Base-by-base conservation (phyloP, 2,329 filamentous ascomycete genomes). In the Exophiala xenobiotica region DNA sequence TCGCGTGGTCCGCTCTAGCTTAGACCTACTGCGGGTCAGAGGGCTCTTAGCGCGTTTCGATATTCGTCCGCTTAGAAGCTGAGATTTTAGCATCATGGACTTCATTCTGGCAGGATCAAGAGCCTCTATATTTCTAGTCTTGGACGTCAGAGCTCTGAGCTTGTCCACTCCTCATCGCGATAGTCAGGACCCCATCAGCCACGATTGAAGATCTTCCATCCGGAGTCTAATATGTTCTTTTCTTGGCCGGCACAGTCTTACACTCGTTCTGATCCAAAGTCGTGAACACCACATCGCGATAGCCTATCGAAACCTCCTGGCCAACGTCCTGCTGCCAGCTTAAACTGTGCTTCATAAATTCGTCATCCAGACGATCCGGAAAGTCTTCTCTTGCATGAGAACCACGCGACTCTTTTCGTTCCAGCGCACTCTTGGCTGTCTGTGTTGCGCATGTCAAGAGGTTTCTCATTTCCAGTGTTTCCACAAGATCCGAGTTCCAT, bases 311-410 rank as follows among this genome's bases (percentile, higher is more conserved):
- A 49, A 93, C 83, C 76, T 90, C 82, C 68, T 87, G 87, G 66
- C 97, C 92, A 24, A 91, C 88, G 68, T 85, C 71, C 86, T 90
- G 95, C 81, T 99, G 93, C 87, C 87, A 99, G 61, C 86, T 90
- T 56, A 99, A 82, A 40, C 90, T 95, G 81, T 99, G 93, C 86
- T 97, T 97, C 92, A 96, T 96, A 92, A 92, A 97, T 72, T 95
- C 87, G 73, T 85, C 80, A 69, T 99, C 93, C 68, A 97, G 89
- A 78, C 93, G 87, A n/a, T 97, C 91, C 51, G 92, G 92, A 81
- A 73, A 97, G 70, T 99, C 93, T 78, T 99, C 93, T 62, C 93
- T 88, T 61, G 93, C 93, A 74, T 99, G 93, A 18, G 93, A 92
- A 70, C 93, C 93, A 76, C 93, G 88, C 49, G 90, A 96, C 76